Base-by-base conservation (phyloP, 2,329 filamentous ascomycete genomes). In the Fusarium metavorans region DNA sequence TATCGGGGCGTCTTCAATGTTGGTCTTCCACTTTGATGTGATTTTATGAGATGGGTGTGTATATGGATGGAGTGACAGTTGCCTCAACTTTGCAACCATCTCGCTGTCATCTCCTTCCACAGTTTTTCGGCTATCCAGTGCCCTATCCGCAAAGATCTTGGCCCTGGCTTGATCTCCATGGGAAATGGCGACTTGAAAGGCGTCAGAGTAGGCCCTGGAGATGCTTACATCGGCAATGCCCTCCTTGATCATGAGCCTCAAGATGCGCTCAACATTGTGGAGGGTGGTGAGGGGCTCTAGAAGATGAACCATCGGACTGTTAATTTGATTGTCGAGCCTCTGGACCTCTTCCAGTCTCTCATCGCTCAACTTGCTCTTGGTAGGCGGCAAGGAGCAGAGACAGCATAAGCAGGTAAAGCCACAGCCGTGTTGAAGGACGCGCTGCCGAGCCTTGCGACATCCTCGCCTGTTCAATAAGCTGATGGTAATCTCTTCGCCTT, bases 401-500 rank as follows among this genome's bases (percentile, higher is more conserved):
- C n/a, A 25, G 14, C 72, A 74, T 1, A 4, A 6, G 32, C 72
- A 74, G 3, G 50, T n/a, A 18, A 74, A 73, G 2, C 16, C 8
- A 13, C 67, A 73, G 7, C 20, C n/a, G 10, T 3, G 14, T 20
- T 58, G 23, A 4, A 71, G 62, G 10, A 11, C n/a, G 13, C 16
- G 23, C 25, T 69, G 71, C 2, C 72, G 58, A 1, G 25, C 5
- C 6, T 30, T 32, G n/a, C 39, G 60, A 4, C 27, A 14, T 4
- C 11, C 6, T 5, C 10, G 16, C 5, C 10, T 11, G 23, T 7
- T 16, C 20, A 70, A 23, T 30, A 80, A 81, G 0, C 30, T 71
- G 13, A 78, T 74, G 3, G 78, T 72, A 20, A 81, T 76, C 59
- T 81, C 78, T 32, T 79, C 63, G 6, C 76, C 76, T 11, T 69